Evolutionary conservation across 148 eudicot genomes (phyloP).

Genomic region (Rhododendron mucronatum): DNA sequence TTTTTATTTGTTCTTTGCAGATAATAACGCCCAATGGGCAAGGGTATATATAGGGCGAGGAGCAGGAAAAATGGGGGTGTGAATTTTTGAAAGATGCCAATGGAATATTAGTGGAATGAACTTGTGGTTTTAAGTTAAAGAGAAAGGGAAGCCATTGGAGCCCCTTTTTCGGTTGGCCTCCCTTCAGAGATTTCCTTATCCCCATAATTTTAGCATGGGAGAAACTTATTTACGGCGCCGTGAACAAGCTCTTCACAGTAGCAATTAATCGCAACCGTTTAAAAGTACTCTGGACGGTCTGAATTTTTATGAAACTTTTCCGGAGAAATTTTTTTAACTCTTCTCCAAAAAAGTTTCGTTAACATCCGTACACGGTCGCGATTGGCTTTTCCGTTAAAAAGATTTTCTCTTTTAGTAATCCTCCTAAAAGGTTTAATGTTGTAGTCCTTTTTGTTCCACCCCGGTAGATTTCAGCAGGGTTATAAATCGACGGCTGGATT

Average conservation of each 20-base stretch:
- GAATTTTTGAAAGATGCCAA: constrained; percentile 20
- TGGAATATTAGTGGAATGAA: constrained; percentile 23
- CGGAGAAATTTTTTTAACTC: no score
- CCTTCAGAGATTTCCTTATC: neutral
- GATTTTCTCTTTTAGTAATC: no score
- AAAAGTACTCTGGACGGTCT: no score
- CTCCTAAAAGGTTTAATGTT: neutral
- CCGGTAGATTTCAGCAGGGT: neutral
- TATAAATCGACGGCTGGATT: neutral
- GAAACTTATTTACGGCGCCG: no score
- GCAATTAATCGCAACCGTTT: fast-evolving
- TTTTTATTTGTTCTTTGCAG: neutral
- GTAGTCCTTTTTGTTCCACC: neutral
- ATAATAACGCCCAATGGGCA: no score
- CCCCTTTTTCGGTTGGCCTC: neutral
- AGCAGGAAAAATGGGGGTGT: neutral
- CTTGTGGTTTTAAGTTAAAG: neutral
- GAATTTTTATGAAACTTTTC: no score
- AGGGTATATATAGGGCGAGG: constrained; percentile 17
- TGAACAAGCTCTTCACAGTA: no score
- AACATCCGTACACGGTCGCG: no score
- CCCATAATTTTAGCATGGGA: no score
- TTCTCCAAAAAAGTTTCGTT: no score
- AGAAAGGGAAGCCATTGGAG: neutral
- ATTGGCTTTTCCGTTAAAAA: no score